Conservation (phyloP, 768 basidiomycete species). For the Megacollybia marginata region DNA sequence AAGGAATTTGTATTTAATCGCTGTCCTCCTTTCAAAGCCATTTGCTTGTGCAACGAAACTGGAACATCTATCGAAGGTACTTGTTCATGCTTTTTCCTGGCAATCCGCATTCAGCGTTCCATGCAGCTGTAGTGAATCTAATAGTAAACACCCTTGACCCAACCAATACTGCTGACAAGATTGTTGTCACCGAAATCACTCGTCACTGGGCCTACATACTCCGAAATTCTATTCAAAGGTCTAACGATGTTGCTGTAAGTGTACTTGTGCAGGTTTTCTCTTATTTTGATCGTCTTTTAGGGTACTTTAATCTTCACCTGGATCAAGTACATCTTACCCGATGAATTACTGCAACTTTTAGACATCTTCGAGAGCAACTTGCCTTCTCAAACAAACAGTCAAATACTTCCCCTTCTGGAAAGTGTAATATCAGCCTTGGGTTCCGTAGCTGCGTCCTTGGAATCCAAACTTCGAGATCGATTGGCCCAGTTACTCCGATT, state of each 20-base stretch:
- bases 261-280: background rate
- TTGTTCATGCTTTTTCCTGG: background rate
- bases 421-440: background rate
- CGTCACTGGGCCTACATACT: conserved; percentile 31
- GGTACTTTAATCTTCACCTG: conserved; percentile 31
- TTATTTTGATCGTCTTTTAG: conserved; percentile 10
- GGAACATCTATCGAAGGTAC: conserved; percentile 6
- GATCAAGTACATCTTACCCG: conserved; percentile 44
- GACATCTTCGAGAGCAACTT: conserved; percentile 22
- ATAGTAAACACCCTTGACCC: conserved; percentile 32
- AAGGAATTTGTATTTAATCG: conserved; percentile 34
- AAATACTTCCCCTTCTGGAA: background rate
- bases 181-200: conserved; percentile 31
- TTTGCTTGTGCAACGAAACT: conserved; percentile 24
- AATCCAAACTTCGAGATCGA: conserved; percentile 18
- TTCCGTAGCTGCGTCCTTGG: background rate
- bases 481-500: conserved; percentile 32
- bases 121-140: conserved; percentile 34
- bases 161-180: conserved; percentile 26
- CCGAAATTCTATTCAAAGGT: conserved; percentile 4
- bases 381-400: background rate
- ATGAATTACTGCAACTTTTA: conserved; percentile 36
- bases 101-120: background rate
- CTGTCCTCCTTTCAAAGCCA: conserved; percentile 20
- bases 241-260: conserved; percentile 5